phyloP scores from a whole-genome alignment of 805 yeast species.

The Lipomyces mesembrius region DNA sequence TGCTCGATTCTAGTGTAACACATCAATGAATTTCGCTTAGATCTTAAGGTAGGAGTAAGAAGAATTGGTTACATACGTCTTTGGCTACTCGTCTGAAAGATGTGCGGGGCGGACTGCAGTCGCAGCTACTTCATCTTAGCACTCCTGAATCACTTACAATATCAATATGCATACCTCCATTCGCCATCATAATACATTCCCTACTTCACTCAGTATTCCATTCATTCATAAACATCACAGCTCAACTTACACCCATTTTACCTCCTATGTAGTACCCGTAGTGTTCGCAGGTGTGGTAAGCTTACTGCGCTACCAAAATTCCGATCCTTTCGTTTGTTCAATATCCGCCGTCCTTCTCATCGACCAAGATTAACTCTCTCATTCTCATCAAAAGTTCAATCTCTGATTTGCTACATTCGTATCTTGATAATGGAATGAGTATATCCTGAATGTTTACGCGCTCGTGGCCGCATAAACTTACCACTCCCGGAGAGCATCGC shows the following conservation, averaged over 20 bases:
- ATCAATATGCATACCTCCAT: neutral
- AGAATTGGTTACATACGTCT: neutral
- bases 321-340: too few species aligned
- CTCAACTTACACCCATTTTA: neutral
- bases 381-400: too few species aligned
- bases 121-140: neutral
- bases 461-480: too few species aligned
- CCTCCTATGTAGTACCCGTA: neutral
- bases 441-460: too few species aligned
- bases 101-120: neutral
- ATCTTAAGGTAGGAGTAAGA: neutral
- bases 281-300: neutral
- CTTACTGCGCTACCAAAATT: too few species aligned
- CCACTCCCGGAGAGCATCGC: too few species aligned
- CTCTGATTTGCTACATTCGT: too few species aligned
- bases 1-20: neutral
- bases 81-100: constrained; percentile 2
- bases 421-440: too few species aligned
- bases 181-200: neutral
- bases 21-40: neutral
- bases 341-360: too few species aligned
- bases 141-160: constrained; percentile 6
- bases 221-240: neutral
- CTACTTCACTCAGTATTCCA: neutral
- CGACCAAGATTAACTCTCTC: too few species aligned